These are phyloP conservation scores for Vigna nakashimae DNA, from an alignment of 306 rosid species.

Conservation along the genomic window DNA sequence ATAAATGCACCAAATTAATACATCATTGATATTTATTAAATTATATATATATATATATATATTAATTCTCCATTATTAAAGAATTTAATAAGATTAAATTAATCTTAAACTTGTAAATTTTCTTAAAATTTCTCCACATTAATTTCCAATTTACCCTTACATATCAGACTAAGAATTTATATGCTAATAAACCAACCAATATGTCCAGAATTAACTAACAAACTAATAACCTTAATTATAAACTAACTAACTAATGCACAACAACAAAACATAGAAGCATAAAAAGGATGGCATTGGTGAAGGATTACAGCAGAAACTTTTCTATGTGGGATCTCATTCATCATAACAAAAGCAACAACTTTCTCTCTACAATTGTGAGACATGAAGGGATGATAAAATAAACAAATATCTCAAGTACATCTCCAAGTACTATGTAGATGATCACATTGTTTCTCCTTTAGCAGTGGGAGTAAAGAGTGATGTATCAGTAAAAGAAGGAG, in stretches of 20 bases:
- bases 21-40: no score
- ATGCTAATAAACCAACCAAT: no score
- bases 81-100: no score
- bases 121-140: no score
- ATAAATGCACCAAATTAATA: no score
- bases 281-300: not conserved
- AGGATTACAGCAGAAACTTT: not conserved
- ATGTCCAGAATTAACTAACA: no score
- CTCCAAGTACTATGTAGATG: not conserved
- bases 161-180: no score
- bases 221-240: no score
- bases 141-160: no score
- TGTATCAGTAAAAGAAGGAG: constrained; percentile 52
- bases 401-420: not conserved
- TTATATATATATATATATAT: no score
- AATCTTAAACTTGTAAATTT: no score
- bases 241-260: not conserved
- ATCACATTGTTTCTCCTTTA: constrained; percentile 50
- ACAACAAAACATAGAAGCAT: not conserved
- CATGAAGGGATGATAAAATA: constrained; percentile 13
- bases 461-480: constrained; percentile 45
- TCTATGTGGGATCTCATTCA: not conserved
- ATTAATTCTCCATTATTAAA: no score
- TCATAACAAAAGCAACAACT: not conserved
- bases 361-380: not conserved